A percentile compares a stretch with the other conserved stretches of the same genome.
Evolutionary conservation across 2,329 filamentous ascomycete genomes (phyloP).

Genomic region (Karstenula rhodostoma): DNA sequence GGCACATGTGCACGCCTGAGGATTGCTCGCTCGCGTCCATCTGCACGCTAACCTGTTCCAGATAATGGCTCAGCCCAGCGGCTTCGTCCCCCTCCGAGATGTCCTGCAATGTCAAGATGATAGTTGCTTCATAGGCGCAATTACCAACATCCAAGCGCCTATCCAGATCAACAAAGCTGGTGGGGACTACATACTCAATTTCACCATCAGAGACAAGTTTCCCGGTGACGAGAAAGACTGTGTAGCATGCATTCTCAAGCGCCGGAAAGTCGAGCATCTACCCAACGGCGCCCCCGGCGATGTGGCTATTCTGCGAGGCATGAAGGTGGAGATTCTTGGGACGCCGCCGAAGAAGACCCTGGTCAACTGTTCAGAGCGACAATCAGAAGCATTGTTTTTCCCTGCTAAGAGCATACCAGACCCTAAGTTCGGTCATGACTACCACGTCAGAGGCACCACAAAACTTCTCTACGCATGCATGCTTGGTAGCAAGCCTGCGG

Average conservation of each 20-base stretch:
- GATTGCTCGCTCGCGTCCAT: neutral
- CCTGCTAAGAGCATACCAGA: conserved; percentile 11
- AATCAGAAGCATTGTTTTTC: conserved; percentile 15
- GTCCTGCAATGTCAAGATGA: conserved; percentile 28
- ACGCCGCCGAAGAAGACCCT: conserved; percentile 1
- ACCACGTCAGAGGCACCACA: conserved; percentile 28
- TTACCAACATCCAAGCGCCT: conserved; percentile 68
- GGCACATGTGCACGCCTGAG: neutral
- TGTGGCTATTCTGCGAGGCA: conserved; percentile 6
- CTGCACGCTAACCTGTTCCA: conserved; percentile 7
- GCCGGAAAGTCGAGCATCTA: conserved; percentile 32
- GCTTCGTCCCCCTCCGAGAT: conserved; percentile 6
- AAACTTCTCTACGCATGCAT: conserved; percentile 20
- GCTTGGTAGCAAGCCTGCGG: conserved; percentile 17
- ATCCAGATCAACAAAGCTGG: conserved; percentile 58
- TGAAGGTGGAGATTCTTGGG: conserved; percentile 10
- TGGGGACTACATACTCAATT: conserved; percentile 56
- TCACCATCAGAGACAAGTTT: conserved; percentile 52
- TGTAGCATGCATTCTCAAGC: conserved; percentile 28
- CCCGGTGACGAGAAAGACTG: conserved; percentile 19
- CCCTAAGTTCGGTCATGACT: neutral
- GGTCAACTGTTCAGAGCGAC: neutral
- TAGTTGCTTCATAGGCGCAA: conserved; percentile 73
- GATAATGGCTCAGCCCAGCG: conserved; percentile 7
- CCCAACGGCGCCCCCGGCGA: conserved; percentile 39